These are phyloP conservation scores for Fusarium vanettenii DNA, from an alignment of 2,329 filamentous ascomycete species.

Conservation along the genomic window DNA sequence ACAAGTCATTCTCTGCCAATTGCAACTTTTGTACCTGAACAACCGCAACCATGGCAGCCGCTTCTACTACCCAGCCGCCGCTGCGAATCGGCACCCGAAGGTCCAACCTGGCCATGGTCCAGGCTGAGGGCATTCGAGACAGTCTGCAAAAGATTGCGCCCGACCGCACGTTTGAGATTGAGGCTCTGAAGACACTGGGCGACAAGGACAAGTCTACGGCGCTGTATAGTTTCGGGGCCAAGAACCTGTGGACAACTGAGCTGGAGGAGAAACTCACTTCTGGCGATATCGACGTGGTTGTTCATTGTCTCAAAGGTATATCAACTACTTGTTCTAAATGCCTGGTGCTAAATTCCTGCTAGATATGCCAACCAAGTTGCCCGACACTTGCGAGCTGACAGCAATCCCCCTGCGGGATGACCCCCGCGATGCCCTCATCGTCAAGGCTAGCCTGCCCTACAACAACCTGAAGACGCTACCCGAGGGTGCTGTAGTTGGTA, in stretches of 20 bases:
- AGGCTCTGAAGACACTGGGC: background rate
- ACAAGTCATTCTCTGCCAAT: background rate
- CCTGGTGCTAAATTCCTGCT: background rate
- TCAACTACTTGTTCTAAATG: background rate
- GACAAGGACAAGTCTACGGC: background rate
- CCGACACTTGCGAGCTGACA: background rate
- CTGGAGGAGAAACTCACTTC: background rate
- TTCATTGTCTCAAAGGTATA: background rate
- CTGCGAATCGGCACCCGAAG: background rate
- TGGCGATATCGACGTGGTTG: background rate
- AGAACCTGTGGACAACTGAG: background rate
- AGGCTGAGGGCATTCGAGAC: background rate
- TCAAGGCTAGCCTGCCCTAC: background rate
- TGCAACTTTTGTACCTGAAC: background rate
- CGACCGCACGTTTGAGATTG: background rate
- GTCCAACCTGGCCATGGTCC: background rate
- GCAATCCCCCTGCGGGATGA: background rate
- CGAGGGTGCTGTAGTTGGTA: background rate
- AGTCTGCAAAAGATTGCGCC: background rate
- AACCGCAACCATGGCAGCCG: background rate
- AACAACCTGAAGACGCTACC: background rate
- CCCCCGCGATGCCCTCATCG: background rate
- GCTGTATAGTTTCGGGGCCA: background rate
- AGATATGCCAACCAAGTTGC: background rate
- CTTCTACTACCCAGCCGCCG: background rate